Evolutionary conservation across 176 grass and related monocot species (phyloP), one percentile per base, ranked within the genome.

Genomic region (Phoenix dactylifera): DNA sequence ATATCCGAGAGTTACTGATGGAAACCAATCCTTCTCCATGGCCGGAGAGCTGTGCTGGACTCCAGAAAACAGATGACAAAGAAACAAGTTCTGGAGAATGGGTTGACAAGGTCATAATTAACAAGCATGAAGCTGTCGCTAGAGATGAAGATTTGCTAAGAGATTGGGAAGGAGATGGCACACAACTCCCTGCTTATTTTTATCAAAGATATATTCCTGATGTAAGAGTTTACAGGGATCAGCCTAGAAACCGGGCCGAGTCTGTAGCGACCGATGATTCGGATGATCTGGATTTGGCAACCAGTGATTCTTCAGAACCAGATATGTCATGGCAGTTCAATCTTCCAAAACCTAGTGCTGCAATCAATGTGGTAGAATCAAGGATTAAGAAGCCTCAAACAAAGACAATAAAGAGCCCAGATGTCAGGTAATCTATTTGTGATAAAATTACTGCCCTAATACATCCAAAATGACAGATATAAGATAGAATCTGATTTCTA

Each of bases 281-380:
- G 0, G 52, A 85, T 15, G 52, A 73, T 62, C 67, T 85, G 65
- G 84, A 85, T 64, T 62, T 67, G 57, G 55, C 56, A 50, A 85
- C 72, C 26, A 85, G 81, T 54, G 77, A 65, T 62, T 85, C 78
- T 18, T 89, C 74, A 51, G 88, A 97, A 59, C 87, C 85, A 77
- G 81, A 83, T 49, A 66, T 77, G 69, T n/a, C 67, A n/a, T 50
- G 72, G 65, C 59, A 72, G 66, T 59, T 67, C 69, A 82, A 58
- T 66, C 54, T 78, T 50, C 76, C 68, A 30, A 87, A 96, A 77
- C 29, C 32, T 53, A 49, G 44, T 24, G 59, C 28, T 57, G 54
- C 75, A 57, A 24, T 57, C n/a, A 80, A 64, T 70, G 72, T 64
- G 67, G 24, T 18, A 18, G 28, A 16, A 44, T 87, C 87, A 55